Evolutionary conservation across 2,329 filamentous ascomycete genomes (phyloP).

Genomic region (Calonectria henricotiae): DNA sequence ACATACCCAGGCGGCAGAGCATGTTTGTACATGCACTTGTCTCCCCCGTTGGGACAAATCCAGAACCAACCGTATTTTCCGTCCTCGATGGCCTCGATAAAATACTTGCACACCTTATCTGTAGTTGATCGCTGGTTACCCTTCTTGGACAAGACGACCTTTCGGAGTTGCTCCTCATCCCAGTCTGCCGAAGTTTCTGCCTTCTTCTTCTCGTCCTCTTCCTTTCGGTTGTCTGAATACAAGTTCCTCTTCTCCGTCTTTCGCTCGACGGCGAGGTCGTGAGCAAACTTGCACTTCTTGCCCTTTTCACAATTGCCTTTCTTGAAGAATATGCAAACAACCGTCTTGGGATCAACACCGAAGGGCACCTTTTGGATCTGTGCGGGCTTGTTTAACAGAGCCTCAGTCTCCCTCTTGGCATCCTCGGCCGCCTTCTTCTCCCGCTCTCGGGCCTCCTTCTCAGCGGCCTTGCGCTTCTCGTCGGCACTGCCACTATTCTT

Average conservation of each 20-base stretch:
- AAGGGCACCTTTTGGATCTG: slow-evolving; percentile 99
- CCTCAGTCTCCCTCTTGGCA: slow-evolving; percentile 84
- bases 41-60: slow-evolving; percentile 95
- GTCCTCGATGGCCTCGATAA: slow-evolving; percentile 97
- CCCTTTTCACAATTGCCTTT: slow-evolving; percentile 98
- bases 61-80: slow-evolving; percentile 99
- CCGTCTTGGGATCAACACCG: slow-evolving; percentile 97
- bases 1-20: slow-evolving; percentile 93
- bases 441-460: slow-evolving; percentile 79
- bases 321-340: slow-evolving; percentile 97
- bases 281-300: slow-evolving; percentile 97
- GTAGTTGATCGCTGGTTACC: slow-evolving; percentile 96
- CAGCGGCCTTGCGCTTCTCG: slow-evolving; percentile 84
- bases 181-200: slow-evolving; percentile 95
- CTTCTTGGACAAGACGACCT: slow-evolving; percentile 95
- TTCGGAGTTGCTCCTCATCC: slow-evolving; percentile 96
- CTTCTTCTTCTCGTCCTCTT: slow-evolving; percentile 84
- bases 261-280: slow-evolving; percentile 90
- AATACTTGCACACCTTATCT: slow-evolving; percentile 99
- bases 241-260: slow-evolving; percentile 94
- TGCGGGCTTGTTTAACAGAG: slow-evolving; percentile 90
- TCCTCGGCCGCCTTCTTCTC: slow-evolving; percentile 94
- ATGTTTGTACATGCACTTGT: slow-evolving; percentile 99
- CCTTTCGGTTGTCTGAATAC: slow-evolving; percentile 86
- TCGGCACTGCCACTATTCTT: slow-evolving; percentile 86